phyloP scores from a whole-genome alignment of 331 rosid species.

The Cydonia oblonga region DNA sequence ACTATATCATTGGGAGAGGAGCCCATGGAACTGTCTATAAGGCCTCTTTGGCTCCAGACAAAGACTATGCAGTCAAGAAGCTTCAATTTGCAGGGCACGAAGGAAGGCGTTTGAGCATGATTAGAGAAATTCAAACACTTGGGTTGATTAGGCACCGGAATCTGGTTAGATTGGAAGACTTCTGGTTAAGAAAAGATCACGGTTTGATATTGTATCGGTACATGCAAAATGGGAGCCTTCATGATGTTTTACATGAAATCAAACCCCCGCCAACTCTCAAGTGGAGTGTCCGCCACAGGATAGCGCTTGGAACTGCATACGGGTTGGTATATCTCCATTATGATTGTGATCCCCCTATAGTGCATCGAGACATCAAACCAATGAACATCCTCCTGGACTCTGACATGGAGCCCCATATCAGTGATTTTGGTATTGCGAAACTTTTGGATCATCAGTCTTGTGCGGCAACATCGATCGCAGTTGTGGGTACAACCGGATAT shows the following conservation, averaged over 20 bases:
- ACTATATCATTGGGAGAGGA: conserved; percentile 59
- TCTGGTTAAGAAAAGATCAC: conserved; percentile 40
- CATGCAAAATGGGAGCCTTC: conserved; percentile 79
- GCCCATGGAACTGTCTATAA: conserved; percentile 77
- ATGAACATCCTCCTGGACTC: conserved; percentile 67
- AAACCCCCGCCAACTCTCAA: conserved; percentile 28
- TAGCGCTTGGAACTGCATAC: conserved; percentile 70
- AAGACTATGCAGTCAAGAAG: conserved; percentile 60
- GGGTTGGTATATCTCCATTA: conserved; percentile 73
- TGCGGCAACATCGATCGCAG: conserved; percentile 23
- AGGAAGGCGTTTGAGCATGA: conserved; percentile 40
- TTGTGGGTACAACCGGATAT: conserved; percentile 66
- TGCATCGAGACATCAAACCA: conserved; percentile 85
- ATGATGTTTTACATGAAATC: conserved; percentile 54
- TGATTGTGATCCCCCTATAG: conserved; percentile 67
- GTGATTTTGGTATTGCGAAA: conserved; percentile 77
- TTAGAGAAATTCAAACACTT: conserved; percentile 52
- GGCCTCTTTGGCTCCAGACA: conserved; percentile 36
- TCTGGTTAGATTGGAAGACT: conserved; percentile 53
- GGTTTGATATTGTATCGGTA: conserved; percentile 60
- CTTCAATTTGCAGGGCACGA: conserved; percentile 31
- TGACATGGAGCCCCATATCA: conserved; percentile 72
- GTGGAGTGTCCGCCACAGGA: conserved; percentile 53
- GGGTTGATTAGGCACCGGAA: conserved; percentile 62
- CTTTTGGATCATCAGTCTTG: conserved; percentile 46